Conservation (phyloP, 2,329 filamentous ascomycete species). For the Verruconis gallopava region DNA sequence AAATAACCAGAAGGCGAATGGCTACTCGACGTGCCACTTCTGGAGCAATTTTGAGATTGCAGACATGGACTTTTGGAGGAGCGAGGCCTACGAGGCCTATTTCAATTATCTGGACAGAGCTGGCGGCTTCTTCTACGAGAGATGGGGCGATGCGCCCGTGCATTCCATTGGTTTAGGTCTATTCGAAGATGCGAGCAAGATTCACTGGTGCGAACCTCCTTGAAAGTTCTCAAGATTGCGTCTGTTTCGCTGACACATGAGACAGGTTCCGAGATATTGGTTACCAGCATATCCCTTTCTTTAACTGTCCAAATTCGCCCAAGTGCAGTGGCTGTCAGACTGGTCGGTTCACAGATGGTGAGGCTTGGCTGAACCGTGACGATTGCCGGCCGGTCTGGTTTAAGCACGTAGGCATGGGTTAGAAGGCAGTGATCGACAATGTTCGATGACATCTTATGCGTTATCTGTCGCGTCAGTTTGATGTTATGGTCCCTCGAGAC, state of each 20-base stretch:
- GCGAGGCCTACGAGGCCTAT: conserved; percentile 83
- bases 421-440: background rate
- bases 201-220: conserved; percentile 79
- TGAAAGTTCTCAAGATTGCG: no score
- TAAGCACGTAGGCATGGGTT: conserved; percentile 79
- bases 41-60: conserved; percentile 99
- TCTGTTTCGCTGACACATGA: no score
- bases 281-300: conserved; percentile 96
- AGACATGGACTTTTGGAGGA: conserved; percentile 85
- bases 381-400: conserved; percentile 97
- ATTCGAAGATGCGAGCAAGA: conserved; percentile 79
- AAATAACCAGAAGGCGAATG: conserved; percentile 69
- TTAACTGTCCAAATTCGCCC: conserved; percentile 94
- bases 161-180: conserved; percentile 87
- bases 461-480: no score
- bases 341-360: conserved; percentile 80
- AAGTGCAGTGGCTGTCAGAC: conserved; percentile 84
- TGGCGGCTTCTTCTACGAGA: conserved; percentile 96
- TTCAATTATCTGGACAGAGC: conserved; percentile 90
- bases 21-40: conserved; percentile 97
- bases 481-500: no score
- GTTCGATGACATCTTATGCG: no score
- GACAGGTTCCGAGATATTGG: conserved; percentile 97
- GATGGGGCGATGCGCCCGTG: conserved; percentile 96
- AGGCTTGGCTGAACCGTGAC: conserved; percentile 71